phyloP scores from a whole-genome alignment of 1,284 basidiomycete genomes.

The Boletus smithii region DNA sequence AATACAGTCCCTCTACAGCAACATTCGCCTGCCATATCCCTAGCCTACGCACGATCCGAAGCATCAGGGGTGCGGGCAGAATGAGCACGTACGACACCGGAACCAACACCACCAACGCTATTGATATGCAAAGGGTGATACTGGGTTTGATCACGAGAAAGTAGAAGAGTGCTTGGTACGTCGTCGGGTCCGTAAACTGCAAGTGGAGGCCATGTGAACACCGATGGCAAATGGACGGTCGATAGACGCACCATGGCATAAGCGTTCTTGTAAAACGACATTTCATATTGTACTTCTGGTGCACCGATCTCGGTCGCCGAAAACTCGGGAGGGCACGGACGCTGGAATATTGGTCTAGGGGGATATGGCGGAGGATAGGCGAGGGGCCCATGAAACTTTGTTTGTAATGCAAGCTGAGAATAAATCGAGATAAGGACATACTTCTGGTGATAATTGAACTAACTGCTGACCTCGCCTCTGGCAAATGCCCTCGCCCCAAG shows the following conservation, averaged over 20 bases:
- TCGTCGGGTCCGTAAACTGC: constrained; percentile 73
- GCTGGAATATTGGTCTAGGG: constrained; percentile 66
- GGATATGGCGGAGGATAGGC: constrained; percentile 56
- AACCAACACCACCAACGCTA: constrained; percentile 53
- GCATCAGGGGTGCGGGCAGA: constrained; percentile 60
- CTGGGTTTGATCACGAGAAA: constrained; percentile 80
- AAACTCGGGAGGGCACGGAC: constrained; percentile 45
- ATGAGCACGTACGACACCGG: constrained; percentile 56
- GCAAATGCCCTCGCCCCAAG: constrained; percentile 67
- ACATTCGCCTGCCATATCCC: constrained; percentile 80
- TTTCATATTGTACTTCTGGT: constrained; percentile 41
- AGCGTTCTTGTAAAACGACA: constrained; percentile 72
- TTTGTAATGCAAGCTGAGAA: constrained; percentile 60
- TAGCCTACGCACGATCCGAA: constrained; percentile 59
- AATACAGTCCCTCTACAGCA: constrained; percentile 70
- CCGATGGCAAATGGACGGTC: background rate
- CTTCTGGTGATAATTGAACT: constrained; percentile 1
- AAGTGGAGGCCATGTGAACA: constrained; percentile 8
- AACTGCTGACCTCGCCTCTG: constrained; percentile 56
- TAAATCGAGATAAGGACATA: constrained; percentile 9
- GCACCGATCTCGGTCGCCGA: constrained; percentile 51
- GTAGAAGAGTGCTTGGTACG: constrained; percentile 79
- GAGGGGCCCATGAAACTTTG: constrained; percentile 63
- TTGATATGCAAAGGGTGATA: constrained; percentile 65
- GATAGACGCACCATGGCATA: constrained; percentile 63